phyloP scores from a whole-genome alignment of 306 rosid genomes.

The Luffa acutangula region DNA sequence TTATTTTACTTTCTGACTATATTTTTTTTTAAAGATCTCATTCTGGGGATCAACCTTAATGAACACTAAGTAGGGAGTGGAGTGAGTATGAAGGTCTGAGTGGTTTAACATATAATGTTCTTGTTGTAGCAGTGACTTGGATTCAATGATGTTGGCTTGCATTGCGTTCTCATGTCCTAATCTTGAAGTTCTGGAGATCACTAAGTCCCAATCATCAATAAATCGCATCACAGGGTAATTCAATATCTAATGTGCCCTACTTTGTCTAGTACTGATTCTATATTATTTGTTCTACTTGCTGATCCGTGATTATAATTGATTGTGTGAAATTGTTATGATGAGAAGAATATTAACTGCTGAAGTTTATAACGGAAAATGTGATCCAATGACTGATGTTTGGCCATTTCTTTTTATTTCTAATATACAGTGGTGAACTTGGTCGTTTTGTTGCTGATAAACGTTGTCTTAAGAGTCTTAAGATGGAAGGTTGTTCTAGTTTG shows the following conservation, averaged over 20 bases:
- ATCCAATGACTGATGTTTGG: constrained; percentile 13
- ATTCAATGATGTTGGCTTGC: constrained; percentile 89
- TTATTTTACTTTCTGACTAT: not conserved
- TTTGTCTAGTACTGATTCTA: not conserved
- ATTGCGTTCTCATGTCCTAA: constrained; percentile 92
- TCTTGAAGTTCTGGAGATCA: constrained; percentile 68
- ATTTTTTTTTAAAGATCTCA: no score
- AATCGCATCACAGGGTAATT: constrained; percentile 86
- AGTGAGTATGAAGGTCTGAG: not conserved
- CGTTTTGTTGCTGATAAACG: constrained; percentile 82
- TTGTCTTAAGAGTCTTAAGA: constrained; percentile 65
- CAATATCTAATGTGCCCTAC: not conserved
- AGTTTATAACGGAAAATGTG: not conserved
- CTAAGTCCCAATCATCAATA: constrained; percentile 26
- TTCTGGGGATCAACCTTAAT: not conserved
- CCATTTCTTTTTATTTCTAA: constrained; percentile 6
- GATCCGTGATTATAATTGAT: not conserved
- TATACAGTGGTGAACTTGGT: constrained; percentile 67
- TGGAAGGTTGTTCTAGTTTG: constrained; percentile 83
- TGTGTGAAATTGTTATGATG: not conserved
- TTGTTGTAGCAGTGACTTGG: constrained; percentile 58
- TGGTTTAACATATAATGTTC: not conserved
- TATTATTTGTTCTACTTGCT: not conserved
- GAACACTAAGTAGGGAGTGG: not conserved
- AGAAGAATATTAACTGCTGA: not conserved